Evolutionary conservation across 306 rosid species (phyloP).

Genomic region (Hylodesmum podocarpum): DNA sequence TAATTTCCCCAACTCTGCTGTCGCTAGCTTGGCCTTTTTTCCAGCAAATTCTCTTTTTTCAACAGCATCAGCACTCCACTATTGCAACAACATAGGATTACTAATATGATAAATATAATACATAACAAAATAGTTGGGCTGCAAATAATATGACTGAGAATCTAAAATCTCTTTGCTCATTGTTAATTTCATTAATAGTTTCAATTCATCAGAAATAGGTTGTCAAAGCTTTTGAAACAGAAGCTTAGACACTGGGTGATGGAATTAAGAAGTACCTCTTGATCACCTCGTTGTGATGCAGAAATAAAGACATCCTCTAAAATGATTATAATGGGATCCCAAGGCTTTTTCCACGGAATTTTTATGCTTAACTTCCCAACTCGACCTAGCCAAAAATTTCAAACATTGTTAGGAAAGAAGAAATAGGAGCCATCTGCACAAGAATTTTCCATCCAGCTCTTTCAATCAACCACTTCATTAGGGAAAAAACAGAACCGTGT

Average conservation of each 20-base stretch:
- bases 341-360: conserved; percentile 96
- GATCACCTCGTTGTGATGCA: conserved; percentile 85
- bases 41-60: conserved; percentile 88
- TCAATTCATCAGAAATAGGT: not conserved
- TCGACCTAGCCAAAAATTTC: conserved; percentile 56
- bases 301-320: conserved; percentile 80
- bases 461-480: conserved; percentile 19
- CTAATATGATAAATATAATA: conserved; percentile 2
- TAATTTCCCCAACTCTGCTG: conserved; percentile 89
- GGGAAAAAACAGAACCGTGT: not conserved
- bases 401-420: conserved; percentile 20
- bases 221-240: conserved; percentile 2
- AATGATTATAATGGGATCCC: conserved; percentile 84
- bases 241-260: not conserved
- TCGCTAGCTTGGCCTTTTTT: conserved; percentile 93
- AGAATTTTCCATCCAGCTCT: conserved; percentile 12
- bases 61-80: conserved; percentile 88
- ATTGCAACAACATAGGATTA: conserved; percentile 36
- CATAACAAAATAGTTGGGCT: conserved; percentile 7
- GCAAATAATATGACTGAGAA: not conserved
- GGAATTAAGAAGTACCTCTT: conserved; percentile 59
- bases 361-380: conserved; percentile 93
- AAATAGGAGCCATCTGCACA: conserved; percentile 17
- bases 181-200: conserved; percentile 1
- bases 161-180: not conserved